phyloP scores from a whole-genome alignment of 2,329 filamentous ascomycete genomes.

The Neofusicoccum ribis region DNA sequence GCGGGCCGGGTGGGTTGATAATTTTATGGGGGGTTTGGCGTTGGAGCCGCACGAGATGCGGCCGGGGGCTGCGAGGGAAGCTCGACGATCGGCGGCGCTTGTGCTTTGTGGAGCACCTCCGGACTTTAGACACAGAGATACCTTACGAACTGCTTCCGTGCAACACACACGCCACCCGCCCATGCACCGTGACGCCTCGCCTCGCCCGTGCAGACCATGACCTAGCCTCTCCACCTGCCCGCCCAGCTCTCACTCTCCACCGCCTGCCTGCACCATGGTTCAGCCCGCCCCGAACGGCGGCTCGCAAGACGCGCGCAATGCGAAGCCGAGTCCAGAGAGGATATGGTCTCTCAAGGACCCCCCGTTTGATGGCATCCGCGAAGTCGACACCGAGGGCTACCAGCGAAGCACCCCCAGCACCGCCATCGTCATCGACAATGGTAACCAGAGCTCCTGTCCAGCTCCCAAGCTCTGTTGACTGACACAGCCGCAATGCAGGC shows the following conservation, averaged over 20 bases:
- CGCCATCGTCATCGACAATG: slow-evolving; percentile 98
- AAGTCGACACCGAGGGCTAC: slow-evolving; percentile 67
- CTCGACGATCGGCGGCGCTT: slow-evolving; percentile 13
- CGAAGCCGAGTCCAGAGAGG: slow-evolving; percentile 55
- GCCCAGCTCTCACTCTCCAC: background rate
- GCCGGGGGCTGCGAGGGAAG: background rate
- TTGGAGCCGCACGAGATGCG: background rate
- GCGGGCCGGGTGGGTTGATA: background rate
- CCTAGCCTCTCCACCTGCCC: background rate
- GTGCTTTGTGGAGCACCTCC: slow-evolving; percentile 19
- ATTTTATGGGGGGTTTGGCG: background rate
- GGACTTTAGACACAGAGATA: slow-evolving; percentile 20
- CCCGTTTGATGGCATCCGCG: slow-evolving; percentile 61
- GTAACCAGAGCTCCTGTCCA: slow-evolving; percentile 48
- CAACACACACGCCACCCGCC: background rate
- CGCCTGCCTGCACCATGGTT: slow-evolving; percentile 31
- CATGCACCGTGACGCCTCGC: background rate
- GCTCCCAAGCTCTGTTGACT: background rate
- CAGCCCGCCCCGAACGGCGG: slow-evolving; percentile 39
- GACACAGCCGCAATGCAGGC: slow-evolving; percentile 54
- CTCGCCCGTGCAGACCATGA: background rate
- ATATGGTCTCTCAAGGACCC: slow-evolving; percentile 58
- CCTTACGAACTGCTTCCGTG: slow-evolving; percentile 3
- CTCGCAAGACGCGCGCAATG: slow-evolving; percentile 48
- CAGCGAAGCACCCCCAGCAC: slow-evolving; percentile 62